These are phyloP conservation scores for Leptoxyphium fumago DNA, from an alignment of 2,329 filamentous ascomycete genomes.

Conservation along the genomic window DNA sequence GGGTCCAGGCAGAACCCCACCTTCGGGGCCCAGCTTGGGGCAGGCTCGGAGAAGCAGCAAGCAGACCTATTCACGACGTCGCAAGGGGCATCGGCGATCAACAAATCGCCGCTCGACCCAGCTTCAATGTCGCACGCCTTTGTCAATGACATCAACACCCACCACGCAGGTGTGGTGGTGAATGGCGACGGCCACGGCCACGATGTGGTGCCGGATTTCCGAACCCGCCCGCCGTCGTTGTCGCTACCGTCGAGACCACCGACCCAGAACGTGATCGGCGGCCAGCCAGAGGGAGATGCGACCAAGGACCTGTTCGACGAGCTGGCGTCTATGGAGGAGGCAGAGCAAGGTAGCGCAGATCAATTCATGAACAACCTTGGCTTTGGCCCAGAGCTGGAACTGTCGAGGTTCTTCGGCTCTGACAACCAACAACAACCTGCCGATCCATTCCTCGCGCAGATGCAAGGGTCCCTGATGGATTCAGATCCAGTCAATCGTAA, in stretches of 20 bases:
- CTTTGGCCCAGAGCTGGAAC: slow-evolving; percentile 46
- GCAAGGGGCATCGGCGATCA: neutral
- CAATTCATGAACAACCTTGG: slow-evolving; percentile 55
- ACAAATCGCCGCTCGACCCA: neutral
- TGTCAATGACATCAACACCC: neutral
- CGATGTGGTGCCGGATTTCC: neutral
- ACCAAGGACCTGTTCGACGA: slow-evolving; percentile 39
- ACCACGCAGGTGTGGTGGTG: neutral
- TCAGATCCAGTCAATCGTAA: neutral
- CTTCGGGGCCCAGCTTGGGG: neutral
- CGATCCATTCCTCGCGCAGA: slow-evolving; percentile 24
- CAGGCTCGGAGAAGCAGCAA: neutral
- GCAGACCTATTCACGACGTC: neutral
- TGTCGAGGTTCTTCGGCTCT: slow-evolving; percentile 35
- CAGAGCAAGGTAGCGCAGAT: slow-evolving; percentile 40
- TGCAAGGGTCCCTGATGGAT: slow-evolving; percentile 12
- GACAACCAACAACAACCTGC: slow-evolving; percentile 27
- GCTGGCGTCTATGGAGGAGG: slow-evolving; percentile 40
- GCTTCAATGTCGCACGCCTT: neutral
- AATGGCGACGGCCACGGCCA: neutral
- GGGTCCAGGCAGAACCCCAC: neutral
- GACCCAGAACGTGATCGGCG: neutral
- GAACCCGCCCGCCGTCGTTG: too few relatives aligned
- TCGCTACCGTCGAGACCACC: neutral
- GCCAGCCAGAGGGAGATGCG: neutral